These are phyloP conservation scores for Priceomyces fermenticarens DNA, from an alignment of 805 yeast genomes.

Conservation along the genomic window DNA sequence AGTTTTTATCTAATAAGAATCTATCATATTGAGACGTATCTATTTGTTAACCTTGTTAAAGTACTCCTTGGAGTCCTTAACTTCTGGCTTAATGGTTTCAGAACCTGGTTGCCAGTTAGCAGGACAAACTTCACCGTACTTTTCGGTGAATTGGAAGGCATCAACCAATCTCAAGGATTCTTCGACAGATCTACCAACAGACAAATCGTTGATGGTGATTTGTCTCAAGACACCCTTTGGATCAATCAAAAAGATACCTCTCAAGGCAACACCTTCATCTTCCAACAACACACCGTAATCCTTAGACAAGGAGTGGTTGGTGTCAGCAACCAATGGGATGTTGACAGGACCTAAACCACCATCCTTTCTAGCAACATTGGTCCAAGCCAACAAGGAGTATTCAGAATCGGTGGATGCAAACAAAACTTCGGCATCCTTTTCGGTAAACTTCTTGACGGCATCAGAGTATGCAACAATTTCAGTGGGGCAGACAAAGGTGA, in stretches of 20 bases:
- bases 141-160: conserved; percentile 99
- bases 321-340: conserved; percentile 94
- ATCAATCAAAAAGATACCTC: conserved; percentile 98
- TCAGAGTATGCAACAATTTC: conserved; percentile 98
- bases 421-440: conserved; percentile 81
- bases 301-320: conserved; percentile 89
- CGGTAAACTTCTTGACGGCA: conserved; percentile 86
- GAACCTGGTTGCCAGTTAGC: conserved; percentile 95
- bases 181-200: conserved; percentile 98
- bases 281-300: conserved; percentile 97
- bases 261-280: conserved; percentile 95
- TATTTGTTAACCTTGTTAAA: conserved; percentile 81
- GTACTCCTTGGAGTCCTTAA: conserved; percentile 84
- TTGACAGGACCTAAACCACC: conserved; percentile 97
- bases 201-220: conserved; percentile 96
- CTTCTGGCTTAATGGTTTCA: conserved; percentile 77
- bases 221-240: conserved; percentile 95
- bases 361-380: conserved; percentile 91
- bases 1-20: too few species aligned
- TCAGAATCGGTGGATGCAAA: conserved; percentile 99
- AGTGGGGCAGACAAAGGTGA: conserved; percentile 99
- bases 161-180: conserved; percentile 97
- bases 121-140: conserved; percentile 99
- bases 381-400: conserved; percentile 97
- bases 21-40: neutral